phyloP scores from a whole-genome alignment of 768 basidiomycete species.

The Rhizopogon salebrosus region DNA sequence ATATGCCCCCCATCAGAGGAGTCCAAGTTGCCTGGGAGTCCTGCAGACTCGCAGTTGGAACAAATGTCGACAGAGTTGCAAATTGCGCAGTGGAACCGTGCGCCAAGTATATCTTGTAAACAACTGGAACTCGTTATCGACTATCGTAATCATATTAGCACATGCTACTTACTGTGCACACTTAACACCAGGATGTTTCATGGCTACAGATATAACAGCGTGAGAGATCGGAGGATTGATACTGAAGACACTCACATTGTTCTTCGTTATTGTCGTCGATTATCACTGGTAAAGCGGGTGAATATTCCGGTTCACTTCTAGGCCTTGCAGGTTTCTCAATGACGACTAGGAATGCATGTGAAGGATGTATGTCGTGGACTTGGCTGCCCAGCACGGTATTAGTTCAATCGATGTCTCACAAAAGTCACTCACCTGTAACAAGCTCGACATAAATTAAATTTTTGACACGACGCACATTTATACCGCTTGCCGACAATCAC shows the following conservation, averaged over 20 bases:
- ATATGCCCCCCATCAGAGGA: slow-evolving; percentile 72
- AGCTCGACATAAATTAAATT: slow-evolving; percentile 76
- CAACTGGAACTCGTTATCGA: slow-evolving; percentile 50
- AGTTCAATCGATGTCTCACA: slow-evolving; percentile 2
- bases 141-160: not conserved
- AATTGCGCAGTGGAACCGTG: slow-evolving; percentile 88
- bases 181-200: slow-evolving; percentile 76
- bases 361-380: slow-evolving; percentile 89
- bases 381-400: slow-evolving; percentile 42
- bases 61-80: slow-evolving; percentile 85
- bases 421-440: slow-evolving; percentile 63
- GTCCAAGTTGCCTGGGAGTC: slow-evolving; percentile 78
- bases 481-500: slow-evolving; percentile 60
- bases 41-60: slow-evolving; percentile 81
- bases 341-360: slow-evolving; percentile 78
- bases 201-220: slow-evolving; percentile 36
- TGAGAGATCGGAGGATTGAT: slow-evolving; percentile 1
- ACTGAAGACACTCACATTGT: slow-evolving; percentile 42
- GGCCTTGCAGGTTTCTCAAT: slow-evolving; percentile 53
- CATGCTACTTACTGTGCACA: slow-evolving; percentile 71
- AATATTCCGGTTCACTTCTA: slow-evolving; percentile 35
- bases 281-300: slow-evolving; percentile 14
- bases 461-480: slow-evolving; percentile 79
- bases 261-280: slow-evolving; percentile 46
- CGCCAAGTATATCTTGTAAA: slow-evolving; percentile 84